Percentiles rank a stretch among this genome's conserved stretches.
phyloP scores from a whole-genome alignment of 805 yeast genomes.

The Cyberlindnera americana region DNA sequence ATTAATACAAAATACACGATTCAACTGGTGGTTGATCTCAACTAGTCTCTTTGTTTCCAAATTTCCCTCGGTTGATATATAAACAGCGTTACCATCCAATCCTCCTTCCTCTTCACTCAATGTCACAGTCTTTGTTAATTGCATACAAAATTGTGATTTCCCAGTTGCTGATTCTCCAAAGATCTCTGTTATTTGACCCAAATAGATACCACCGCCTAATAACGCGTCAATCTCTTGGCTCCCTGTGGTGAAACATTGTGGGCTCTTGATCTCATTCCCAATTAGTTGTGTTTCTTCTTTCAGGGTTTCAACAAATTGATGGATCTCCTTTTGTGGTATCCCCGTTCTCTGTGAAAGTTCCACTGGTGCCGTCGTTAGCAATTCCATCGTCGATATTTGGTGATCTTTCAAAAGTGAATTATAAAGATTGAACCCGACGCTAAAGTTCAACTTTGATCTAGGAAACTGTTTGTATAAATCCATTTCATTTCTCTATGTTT shows the following conservation, averaged over 20 bases:
- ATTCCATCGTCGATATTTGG: constrained; percentile 38
- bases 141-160: constrained; percentile 76
- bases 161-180: constrained; percentile 86
- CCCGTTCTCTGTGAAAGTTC: constrained; percentile 13
- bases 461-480: constrained; percentile 42
- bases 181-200: constrained; percentile 63
- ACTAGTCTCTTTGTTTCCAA: constrained; percentile 62
- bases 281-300: constrained; percentile 2
- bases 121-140: constrained; percentile 58
- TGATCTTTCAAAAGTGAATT: constrained; percentile 27
- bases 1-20: constrained; percentile 48
- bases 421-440: constrained; percentile 30
- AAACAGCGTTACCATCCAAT: constrained; percentile 50
- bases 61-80: constrained; percentile 73
- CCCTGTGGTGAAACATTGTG: constrained; percentile 46
- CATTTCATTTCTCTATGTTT: constrained; percentile 25
- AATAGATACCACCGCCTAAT: constrained; percentile 54
- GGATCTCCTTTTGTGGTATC: constrained; percentile 12
- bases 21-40: constrained; percentile 39
- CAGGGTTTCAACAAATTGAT: constrained; percentile 4
- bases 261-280: no score
- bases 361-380: constrained; percentile 35
- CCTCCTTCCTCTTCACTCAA: constrained; percentile 47
- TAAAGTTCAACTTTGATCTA: constrained; percentile 32
- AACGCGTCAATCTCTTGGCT: constrained; percentile 45